Conservation (phyloP, 2,329 filamentous ascomycete genomes). For the Aspergillus tubingensis region DNA sequence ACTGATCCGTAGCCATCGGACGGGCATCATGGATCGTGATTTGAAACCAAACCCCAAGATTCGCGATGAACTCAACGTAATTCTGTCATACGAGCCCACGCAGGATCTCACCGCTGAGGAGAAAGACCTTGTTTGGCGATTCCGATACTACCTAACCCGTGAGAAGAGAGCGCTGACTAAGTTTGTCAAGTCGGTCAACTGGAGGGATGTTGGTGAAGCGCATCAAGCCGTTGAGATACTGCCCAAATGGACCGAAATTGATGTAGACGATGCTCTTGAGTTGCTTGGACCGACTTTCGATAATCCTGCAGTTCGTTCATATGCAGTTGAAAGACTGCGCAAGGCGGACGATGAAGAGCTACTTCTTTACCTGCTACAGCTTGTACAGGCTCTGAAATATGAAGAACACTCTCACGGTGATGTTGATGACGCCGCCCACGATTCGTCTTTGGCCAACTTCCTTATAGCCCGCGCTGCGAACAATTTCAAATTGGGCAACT, state of each 20-base stretch:
- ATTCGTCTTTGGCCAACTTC: constrained; percentile 86
- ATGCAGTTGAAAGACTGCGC: constrained; percentile 86
- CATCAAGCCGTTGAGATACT: constrained; percentile 88
- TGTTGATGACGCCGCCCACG: constrained; percentile 63
- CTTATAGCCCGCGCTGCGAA: constrained; percentile 82
- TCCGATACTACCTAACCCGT: constrained; percentile 87
- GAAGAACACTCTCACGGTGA: constrained; percentile 70
- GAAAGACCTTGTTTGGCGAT: constrained; percentile 96
- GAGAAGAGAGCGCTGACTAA: constrained; percentile 94
- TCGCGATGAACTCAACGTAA: constrained; percentile 85
- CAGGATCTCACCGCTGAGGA: constrained; percentile 86
- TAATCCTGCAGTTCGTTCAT: constrained; percentile 82
- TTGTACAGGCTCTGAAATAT: constrained; percentile 95
- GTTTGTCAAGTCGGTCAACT: constrained; percentile 96
- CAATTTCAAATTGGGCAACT: constrained; percentile 90
- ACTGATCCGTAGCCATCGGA: constrained; percentile 86
- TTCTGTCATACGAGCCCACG: constrained; percentile 90
- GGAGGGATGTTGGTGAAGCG: constrained; percentile 81
- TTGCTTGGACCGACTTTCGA: constrained; percentile 90
- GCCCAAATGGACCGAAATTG: constrained; percentile 92
- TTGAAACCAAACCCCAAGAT: constrained; percentile 95
- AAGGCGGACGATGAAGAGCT: constrained; percentile 93
- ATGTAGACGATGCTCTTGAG: constrained; percentile 94
- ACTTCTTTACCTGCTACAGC: constrained; percentile 84
- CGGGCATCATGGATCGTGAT: constrained; percentile 92